Conservation (phyloP, 129 eudicot genomes). For the Helianthus tuberosus region DNA sequence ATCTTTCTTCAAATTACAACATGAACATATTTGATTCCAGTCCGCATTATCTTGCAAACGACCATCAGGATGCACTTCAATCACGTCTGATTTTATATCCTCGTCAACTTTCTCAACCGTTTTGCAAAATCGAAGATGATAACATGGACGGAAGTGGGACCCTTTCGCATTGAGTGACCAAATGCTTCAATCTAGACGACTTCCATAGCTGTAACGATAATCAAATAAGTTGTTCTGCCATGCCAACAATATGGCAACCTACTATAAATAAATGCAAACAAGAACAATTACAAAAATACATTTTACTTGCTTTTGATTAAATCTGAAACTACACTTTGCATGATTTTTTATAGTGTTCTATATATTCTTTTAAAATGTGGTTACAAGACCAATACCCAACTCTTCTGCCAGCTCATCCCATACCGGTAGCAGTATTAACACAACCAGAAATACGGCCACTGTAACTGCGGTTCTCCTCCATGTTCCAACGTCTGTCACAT, state of each 20-base stretch:
- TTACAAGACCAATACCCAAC: constrained; percentile 91
- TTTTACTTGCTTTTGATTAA: constrained; percentile 13
- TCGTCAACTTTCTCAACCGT: no score
- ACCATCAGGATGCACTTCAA: no score
- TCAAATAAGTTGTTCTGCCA: not conserved
- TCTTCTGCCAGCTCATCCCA: constrained; percentile 99
- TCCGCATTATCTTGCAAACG: no score
- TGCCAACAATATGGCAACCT: constrained; percentile 16
- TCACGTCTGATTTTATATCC: no score
- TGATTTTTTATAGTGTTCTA: constrained; percentile 5
- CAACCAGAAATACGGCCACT: constrained; percentile 56
- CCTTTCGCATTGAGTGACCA: no score
- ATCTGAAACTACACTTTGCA: constrained; percentile 18
- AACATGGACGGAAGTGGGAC: no score
- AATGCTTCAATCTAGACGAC: no score
- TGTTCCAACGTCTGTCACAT: constrained; percentile 88
- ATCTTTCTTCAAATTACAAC: no score
- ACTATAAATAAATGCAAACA: not conserved
- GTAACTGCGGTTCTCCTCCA: constrained; percentile 71
- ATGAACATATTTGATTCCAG: no score
- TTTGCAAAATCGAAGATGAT: no score
- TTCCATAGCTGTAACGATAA: no score
- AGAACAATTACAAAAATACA: constrained; percentile 11
- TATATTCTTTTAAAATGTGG: constrained; percentile 52
- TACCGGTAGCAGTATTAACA: constrained; percentile 77